Conservation (phyloP, 176 grass and related monocot genomes). For the Avena insularis region DNA sequence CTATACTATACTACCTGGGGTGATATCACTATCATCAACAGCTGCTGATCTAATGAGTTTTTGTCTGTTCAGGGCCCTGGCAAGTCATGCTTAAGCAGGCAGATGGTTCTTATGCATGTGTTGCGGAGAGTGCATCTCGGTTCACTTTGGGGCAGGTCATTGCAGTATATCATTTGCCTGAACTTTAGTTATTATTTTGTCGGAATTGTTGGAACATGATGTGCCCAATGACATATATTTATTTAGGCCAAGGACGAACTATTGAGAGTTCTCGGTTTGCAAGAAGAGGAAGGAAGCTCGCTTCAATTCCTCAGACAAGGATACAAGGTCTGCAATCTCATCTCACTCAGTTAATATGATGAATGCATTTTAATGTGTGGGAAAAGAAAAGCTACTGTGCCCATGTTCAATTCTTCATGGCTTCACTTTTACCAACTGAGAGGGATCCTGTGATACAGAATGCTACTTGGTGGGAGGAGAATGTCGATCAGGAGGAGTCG, state of each 20-base stretch:
- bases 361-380: background rate
- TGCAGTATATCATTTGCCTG: slow-evolving; percentile 11
- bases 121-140: slow-evolving; percentile 84
- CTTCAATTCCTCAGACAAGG: slow-evolving; percentile 95
- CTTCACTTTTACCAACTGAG: background rate
- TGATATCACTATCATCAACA: background rate
- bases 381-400: background rate
- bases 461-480: slow-evolving; percentile 99
- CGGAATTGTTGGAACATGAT: background rate
- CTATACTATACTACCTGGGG: no score
- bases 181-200: slow-evolving; percentile 8
- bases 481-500: slow-evolving; percentile 75
- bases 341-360: background rate
- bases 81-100: slow-evolving; percentile 95
- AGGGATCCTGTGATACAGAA: slow-evolving; percentile 57
- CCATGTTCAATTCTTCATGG: background rate
- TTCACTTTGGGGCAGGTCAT: slow-evolving; percentile 96
- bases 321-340: slow-evolving; percentile 71
- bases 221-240: background rate
- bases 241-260: slow-evolving; percentile 91
- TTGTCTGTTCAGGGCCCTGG: slow-evolving; percentile 79
- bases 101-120: slow-evolving; percentile 92
- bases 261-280: slow-evolving; percentile 84
- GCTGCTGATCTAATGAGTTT: slow-evolving; percentile 12
- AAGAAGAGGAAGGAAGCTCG: slow-evolving; percentile 93